These are phyloP conservation scores for Camelina sativa DNA, from an alignment of 345 rosid genomes.

Conservation along the genomic window DNA sequence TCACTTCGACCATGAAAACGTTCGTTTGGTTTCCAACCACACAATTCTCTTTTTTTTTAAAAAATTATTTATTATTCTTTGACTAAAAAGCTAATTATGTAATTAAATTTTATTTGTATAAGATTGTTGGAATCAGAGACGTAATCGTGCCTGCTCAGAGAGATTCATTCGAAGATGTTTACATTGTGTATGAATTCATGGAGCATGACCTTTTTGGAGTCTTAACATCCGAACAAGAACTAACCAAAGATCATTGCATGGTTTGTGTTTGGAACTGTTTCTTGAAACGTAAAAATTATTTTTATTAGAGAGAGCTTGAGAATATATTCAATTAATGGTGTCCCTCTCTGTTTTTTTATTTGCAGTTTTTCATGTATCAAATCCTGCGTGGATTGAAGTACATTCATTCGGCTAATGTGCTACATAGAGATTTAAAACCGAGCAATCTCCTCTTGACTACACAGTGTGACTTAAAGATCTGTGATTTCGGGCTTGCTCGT, in stretches of 20 bases:
- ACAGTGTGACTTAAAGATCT: slow-evolving; percentile 82
- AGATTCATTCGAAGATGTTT: slow-evolving; percentile 73
- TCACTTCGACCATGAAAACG: slow-evolving; percentile 95
- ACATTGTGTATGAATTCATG: slow-evolving; percentile 87
- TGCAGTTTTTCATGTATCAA: slow-evolving; percentile 92
- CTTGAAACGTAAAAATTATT: neutral
- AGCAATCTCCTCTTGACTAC: slow-evolving; percentile 82
- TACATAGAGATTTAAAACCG: slow-evolving; percentile 94
- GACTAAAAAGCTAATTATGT: neutral
- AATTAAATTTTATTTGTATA: slow-evolving; percentile 16
- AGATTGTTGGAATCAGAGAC: slow-evolving; percentile 94
- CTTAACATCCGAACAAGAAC: slow-evolving; percentile 63
- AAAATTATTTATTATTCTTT: neutral
- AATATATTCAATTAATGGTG: neutral
- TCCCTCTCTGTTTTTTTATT: neutral
- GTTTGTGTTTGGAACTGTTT: slow-evolving; percentile 43
- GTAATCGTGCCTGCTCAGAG: slow-evolving; percentile 80
- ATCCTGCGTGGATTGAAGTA: slow-evolving; percentile 89
- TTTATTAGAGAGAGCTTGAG: slow-evolving; percentile 12
- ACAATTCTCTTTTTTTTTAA: neutral
- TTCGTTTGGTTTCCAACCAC: slow-evolving; percentile 50
- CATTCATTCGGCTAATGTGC: slow-evolving; percentile 92
- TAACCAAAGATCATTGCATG: slow-evolving; percentile 76
- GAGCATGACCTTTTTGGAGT: slow-evolving; percentile 70
- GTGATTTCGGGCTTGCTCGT: slow-evolving; percentile 95